Percentiles rank a stretch among this genome's conserved stretches.
Conservation (phyloP, 805 yeast genomes). For the Suhomyces sp. region DNA sequence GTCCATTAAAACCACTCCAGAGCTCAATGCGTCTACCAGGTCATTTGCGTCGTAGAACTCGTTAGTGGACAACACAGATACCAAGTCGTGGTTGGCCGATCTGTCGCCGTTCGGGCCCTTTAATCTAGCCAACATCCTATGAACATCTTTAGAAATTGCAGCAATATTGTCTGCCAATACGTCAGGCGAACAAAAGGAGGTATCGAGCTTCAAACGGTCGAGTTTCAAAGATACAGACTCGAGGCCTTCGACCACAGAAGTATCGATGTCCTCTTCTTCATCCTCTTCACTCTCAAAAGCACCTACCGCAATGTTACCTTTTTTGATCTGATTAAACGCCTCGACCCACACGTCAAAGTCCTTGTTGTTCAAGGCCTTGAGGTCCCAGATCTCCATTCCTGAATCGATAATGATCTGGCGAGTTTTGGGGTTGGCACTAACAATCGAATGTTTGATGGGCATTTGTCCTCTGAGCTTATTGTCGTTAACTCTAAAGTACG, state of each 20-base stretch:
- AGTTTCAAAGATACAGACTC: constrained; percentile 21
- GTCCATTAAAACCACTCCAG: constrained; percentile 55
- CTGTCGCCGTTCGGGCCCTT: constrained; percentile 1
- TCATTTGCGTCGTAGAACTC: constrained; percentile 65
- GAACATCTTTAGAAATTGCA: constrained; percentile 20
- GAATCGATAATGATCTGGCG: constrained; percentile 81
- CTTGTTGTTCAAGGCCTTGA: constrained; percentile 60
- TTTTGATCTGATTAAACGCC: constrained; percentile 61
- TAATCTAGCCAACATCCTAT: constrained; percentile 11
- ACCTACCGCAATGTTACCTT: constrained; percentile 6
- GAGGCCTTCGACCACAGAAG: constrained; percentile 13
- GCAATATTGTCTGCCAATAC: background rate
- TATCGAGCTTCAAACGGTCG: constrained; percentile 14
- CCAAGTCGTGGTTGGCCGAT: constrained; percentile 16
- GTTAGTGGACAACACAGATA: constrained; percentile 28
- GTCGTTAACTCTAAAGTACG: constrained; percentile 74
- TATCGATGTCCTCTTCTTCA: constrained; percentile 9
- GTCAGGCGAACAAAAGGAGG: background rate
- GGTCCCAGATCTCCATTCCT: constrained; percentile 91
- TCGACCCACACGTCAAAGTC: constrained; percentile 83
- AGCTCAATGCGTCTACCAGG: constrained; percentile 43
- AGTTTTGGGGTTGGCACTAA: constrained; percentile 69
- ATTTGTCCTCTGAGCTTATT: constrained; percentile 84
- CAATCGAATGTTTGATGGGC: constrained; percentile 79
- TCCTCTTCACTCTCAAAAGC: constrained; percentile 8